Base-by-base conservation (phyloP, 2,329 filamentous ascomycete genomes). In the Tolypocladium endophyticum region DNA sequence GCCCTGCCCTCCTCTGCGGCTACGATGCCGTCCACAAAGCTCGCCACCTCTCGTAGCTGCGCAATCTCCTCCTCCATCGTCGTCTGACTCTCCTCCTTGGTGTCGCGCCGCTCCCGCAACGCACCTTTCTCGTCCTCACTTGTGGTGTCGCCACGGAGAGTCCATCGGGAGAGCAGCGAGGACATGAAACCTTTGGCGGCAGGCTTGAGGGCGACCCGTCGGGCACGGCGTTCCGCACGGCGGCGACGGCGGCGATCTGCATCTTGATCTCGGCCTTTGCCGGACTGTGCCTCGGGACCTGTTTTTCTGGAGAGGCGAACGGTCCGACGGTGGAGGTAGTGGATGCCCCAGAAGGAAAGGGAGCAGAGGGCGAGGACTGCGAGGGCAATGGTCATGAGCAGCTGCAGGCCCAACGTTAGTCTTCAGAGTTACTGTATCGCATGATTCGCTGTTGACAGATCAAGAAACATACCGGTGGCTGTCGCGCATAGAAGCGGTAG, bases 1-100 rank as follows among this genome's bases (percentile, higher is more conserved):
- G 56, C 55, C 39, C 65, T 61, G 25, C 71, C 74, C 62, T 78
- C 77, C 59, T 79, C 77, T 2, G 74, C 76, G 7, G 75, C 70
- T 28, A 81, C 72, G 57, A 82, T 71, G 47, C 76, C 74, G 47
- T 74, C 75, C 0, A 82, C 76, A 53, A 80, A 70, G 7, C 72
- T 71, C 8, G 77, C 78, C 2, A 75, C 79, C 57, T 73, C 72
- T 2, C 79, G 74, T 67, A 82, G 78, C 56, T 75, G 71, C 3
- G 77, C 74, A 62, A 82, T 74, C 65, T 81, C 79, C 64, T 80
- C 74, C 63, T 79, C 76, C 74, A 81, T 77, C 3, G 56, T 64
- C 58, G 57, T 63, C 54, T 56, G 62, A 58, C 56, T 43, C 20
- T 20, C 45, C 28, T 28, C 23, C 38, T 41, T 33, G 12, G n/a